Conservation (phyloP, 371 early-diverging fungal genomes). For the Rhizopus microsporus region DNA sequence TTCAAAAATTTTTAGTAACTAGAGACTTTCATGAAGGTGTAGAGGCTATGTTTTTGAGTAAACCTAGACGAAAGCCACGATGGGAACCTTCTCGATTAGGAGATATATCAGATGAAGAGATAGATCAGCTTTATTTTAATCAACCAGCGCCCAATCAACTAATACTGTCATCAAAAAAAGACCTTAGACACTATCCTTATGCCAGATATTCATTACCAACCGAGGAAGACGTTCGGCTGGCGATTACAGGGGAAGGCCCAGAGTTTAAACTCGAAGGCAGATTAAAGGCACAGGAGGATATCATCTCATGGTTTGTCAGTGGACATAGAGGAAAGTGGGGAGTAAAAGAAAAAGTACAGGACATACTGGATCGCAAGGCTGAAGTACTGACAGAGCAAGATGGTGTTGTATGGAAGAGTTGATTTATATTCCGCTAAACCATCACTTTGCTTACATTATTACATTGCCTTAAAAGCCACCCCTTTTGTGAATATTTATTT, state of each 20-base stretch:
- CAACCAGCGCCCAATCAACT: conserved; percentile 35
- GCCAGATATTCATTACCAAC: conserved; percentile 75
- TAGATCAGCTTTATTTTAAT: conserved; percentile 62
- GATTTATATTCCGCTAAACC: conserved; percentile 8
- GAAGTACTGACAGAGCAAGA: conserved; percentile 18
- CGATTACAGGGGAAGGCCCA: conserved; percentile 60
- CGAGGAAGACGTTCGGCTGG: conserved; percentile 70
- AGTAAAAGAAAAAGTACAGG: conserved; percentile 62
- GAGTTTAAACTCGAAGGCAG: conserved; percentile 54
- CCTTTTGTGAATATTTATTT: background rate
- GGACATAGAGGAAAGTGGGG: conserved; percentile 64
- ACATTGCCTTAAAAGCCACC: conserved; percentile 2
- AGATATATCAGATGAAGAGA: conserved; percentile 56
- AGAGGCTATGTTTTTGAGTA: conserved; percentile 44
- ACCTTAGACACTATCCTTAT: conserved; percentile 68
- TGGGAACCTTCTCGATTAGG: conserved; percentile 75
- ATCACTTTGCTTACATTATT: background rate
- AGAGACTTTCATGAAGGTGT: conserved; percentile 41
- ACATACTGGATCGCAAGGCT: conserved; percentile 66
- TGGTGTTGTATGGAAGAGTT: conserved; percentile 22
- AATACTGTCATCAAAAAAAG: conserved; percentile 33
- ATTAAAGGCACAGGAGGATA: conserved; percentile 59
- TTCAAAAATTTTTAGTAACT: conserved; percentile 71
- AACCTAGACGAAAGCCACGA: conserved; percentile 61
- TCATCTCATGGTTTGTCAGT: conserved; percentile 67